Base-by-base conservation (phyloP, 768 basidiomycete genomes). In the Collybia sordida region DNA sequence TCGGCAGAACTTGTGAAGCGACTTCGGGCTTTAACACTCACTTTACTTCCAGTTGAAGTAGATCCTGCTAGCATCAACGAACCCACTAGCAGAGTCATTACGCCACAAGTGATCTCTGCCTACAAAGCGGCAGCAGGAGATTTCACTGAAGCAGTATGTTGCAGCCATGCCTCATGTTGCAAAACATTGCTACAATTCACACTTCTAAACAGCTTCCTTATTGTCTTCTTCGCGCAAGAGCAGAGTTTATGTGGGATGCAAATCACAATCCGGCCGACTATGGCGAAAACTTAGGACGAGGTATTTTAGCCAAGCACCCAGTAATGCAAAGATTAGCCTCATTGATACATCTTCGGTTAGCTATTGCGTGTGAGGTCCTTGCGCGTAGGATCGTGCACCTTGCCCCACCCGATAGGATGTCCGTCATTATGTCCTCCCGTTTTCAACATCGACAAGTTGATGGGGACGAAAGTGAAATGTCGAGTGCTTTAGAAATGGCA, bases 401-500 rank as follows among this genome's bases (percentile, higher is more conserved):
- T 31, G 66, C 81, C 2, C 74, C 85, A 0, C 72, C 72, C 3
- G 92, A 92, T 28, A 77, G 77, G 47, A 66, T 93, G 31, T 74
- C 80, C 45, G 66, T 72, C 3, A 81, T 93, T 51, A 86, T 97
- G 85, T 85, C 88, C 11, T 85, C 81, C 2, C 80, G 95, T 3
- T 93, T 83, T 67, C 77, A 78, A 50, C 84, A 89, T 59, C 68
- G 72, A 35, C 85, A 91, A 62, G 61, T 73, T 28, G 90, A 96
- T 60, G 93, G 89, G 0, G 90, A 90, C 49, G 67, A 72, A 40
- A 90, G 88, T 51, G 86, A 85, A 37, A 78, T 84, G 57, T 73
- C 82, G 4, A 92, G 88, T 59, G 86, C 88, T 6, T 72, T 97
- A 37, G 95, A 98, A 64, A 72, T 86, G 65, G 93, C 95, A n/a